phyloP scores from a whole-genome alignment of 2,329 filamentous ascomycete genomes.

The Exophiala xenobiotica region DNA sequence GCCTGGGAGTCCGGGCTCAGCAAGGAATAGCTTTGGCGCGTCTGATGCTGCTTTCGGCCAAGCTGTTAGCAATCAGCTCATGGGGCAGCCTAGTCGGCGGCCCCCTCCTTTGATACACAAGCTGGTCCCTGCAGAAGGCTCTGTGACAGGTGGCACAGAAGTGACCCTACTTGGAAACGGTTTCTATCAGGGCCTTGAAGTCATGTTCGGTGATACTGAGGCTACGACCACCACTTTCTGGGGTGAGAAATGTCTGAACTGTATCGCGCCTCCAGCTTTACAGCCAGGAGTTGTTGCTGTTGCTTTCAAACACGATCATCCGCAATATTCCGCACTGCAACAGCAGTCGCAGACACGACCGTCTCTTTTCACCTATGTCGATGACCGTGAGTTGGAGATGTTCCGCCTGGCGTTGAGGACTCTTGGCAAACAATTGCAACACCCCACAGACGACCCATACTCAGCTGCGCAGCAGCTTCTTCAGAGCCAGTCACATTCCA shows the following conservation, averaged over 20 bases:
- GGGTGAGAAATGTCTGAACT: slow-evolving; percentile 77
- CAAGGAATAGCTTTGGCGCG: slow-evolving; percentile 45
- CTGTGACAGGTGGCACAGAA: slow-evolving; percentile 79
- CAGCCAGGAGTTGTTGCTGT: slow-evolving; percentile 69
- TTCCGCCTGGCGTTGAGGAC: slow-evolving; percentile 46
- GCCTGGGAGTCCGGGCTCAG: slow-evolving; percentile 67
- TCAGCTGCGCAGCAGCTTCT: slow-evolving; percentile 48
- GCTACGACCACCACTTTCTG: slow-evolving; percentile 76
- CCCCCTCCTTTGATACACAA: slow-evolving; percentile 70
- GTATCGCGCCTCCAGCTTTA: slow-evolving; percentile 69
- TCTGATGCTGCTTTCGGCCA: slow-evolving; percentile 35
- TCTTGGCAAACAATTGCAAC: slow-evolving; percentile 47
- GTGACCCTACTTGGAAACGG: slow-evolving; percentile 79
- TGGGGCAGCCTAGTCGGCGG: slow-evolving; percentile 47
- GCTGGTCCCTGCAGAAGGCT: slow-evolving; percentile 78
- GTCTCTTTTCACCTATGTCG: slow-evolving; percentile 67
- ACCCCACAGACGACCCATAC: slow-evolving; percentile 51
- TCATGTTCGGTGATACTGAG: slow-evolving; percentile 74
- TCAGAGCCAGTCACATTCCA: slow-evolving; percentile 27
- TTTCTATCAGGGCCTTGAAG: slow-evolving; percentile 76
- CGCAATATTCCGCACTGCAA: slow-evolving; percentile 49
- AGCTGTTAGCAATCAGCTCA: slow-evolving; percentile 32
- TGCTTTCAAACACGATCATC: slow-evolving; percentile 60
- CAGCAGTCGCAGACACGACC: slow-evolving; percentile 45
- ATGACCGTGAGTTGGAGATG: slow-evolving; percentile 50